Evolutionary conservation across 148 eudicot genomes (phyloP), one percentile per base, ranked within the genome.

Genomic region (Nepenthes mirabilis): DNA sequence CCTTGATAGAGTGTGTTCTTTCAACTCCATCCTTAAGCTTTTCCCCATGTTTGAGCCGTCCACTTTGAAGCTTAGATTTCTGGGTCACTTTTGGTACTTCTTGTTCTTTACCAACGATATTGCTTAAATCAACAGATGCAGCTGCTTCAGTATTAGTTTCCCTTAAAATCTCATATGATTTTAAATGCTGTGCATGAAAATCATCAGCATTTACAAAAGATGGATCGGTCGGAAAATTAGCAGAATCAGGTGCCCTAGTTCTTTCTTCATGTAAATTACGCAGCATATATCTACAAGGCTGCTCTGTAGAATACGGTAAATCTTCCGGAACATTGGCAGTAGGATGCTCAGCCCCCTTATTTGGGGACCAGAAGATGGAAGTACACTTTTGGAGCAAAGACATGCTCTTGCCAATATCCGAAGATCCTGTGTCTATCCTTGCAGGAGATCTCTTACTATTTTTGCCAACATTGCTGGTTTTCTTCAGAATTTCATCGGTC

Each of bases 311-410:
- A 49, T n/a, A 49, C 3, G 14, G 77, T 49, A 72, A 55, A 12
- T 56, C 60, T 64, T 68, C 70, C 52, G 51, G 58, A 62, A 50
- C 59, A 59, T 69, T 68, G 51, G 64, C 47, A 68, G 58, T 65
- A 62, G 67, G 34, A 66, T 61, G 65, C 51, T 65, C 64, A 69
- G 56, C 62, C 47, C 58, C 59, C 47, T 69, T 74, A 34, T 63
- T 64, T 45, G 97, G 95, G 47, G 78, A 80, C 3, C 6, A 2
- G 64, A 84, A 47, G 54, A 56, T 75, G 35, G 88, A 79, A 56
- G 85, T 74, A 68, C 97, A 91, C 63, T 85, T 87, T 52, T 60
- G 69, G 47, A 91, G 68, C 80, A 79, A 73, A 53, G 86, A 81
- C 55, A 73, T 68, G 64, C 73, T 86, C 34, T 86, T 85, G 5